A percentile compares a stretch with the other conserved stretches of the same genome.
Evolutionary conservation across 148 eudicot genomes (phyloP).

Genomic region (Cornus controversa): DNA sequence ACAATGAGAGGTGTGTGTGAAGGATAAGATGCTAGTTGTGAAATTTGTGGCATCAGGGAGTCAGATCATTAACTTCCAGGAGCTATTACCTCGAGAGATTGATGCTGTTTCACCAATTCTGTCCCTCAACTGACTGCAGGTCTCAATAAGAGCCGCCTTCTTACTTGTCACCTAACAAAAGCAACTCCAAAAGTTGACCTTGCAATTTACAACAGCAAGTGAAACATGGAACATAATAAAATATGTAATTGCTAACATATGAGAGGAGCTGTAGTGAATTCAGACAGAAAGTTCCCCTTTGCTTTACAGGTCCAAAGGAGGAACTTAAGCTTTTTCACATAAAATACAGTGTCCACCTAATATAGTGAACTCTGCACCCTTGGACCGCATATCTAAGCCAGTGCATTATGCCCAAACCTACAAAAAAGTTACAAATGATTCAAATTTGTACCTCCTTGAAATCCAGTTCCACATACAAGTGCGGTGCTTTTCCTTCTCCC

Average conservation of each 20-base stretch:
- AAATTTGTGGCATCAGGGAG: not conserved
- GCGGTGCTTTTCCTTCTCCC: conserved; percentile 93
- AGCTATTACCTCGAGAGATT: conserved; percentile 64
- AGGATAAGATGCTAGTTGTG: not conserved
- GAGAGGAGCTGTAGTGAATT: not conserved
- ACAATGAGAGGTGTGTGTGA: not conserved
- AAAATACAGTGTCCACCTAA: not conserved
- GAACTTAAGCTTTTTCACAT: conserved; percentile 5
- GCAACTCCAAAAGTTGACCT: conserved; percentile 3
- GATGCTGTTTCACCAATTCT: conserved; percentile 75
- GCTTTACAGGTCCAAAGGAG: not conserved
- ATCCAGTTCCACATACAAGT: conserved; percentile 90
- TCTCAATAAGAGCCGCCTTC: conserved; percentile 89
- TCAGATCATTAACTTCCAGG: not conserved
- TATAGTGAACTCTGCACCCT: conserved; percentile 5
- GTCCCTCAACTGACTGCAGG: conserved; percentile 54
- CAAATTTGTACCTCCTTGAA: conserved; percentile 73
- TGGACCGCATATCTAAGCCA: conserved; percentile 3
- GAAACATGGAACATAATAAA: not conserved
- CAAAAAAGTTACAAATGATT: conserved; percentile 6
- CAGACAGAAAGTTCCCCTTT: conserved; percentile 9
- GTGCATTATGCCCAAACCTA: not conserved
- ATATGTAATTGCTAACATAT: not conserved
- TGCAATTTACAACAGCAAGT: not conserved
- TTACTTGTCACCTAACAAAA: conserved; percentile 76